Conservation (phyloP, 1,284 basidiomycete genomes). For the Boletus nobilissimus region DNA sequence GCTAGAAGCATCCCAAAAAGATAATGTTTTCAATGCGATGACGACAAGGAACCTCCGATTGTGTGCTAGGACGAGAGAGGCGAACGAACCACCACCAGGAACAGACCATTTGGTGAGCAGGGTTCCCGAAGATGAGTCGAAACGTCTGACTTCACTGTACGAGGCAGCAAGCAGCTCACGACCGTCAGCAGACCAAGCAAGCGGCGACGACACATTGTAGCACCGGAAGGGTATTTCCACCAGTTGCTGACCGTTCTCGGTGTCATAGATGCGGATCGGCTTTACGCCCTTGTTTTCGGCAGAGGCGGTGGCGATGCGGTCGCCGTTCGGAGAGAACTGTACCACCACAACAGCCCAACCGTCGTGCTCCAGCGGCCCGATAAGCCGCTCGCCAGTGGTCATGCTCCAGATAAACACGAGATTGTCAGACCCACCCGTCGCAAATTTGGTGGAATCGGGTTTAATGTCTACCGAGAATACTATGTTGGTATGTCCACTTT, state of each 20-base stretch:
- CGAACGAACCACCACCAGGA: not conserved
- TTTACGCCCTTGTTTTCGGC: no score
- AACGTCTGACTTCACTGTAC: no score
- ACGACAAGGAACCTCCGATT: not conserved
- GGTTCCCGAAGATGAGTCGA: not conserved
- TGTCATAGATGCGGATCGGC: not conserved
- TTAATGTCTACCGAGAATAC: no score
- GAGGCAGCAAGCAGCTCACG: no score
- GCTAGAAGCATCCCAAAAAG: not conserved
- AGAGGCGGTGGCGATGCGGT: no score
- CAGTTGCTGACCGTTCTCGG: not conserved
- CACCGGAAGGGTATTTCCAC: no score
- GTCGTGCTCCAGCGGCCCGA: not conserved
- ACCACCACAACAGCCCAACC: not conserved
- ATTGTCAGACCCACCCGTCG: no score
- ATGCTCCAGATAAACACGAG: constrained; percentile 6
- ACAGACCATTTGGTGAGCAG: not conserved
- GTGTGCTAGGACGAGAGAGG: not conserved
- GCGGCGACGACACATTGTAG: no score
- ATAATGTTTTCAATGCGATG: not conserved
- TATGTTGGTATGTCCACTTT: not conserved
- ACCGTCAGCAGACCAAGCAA: no score
- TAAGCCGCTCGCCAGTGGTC: not conserved
- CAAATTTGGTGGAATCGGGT: no score
- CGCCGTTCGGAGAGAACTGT: no score